Conservation (phyloP, 345 rosid genomes). For the Xanthoceras sorbifolium region DNA sequence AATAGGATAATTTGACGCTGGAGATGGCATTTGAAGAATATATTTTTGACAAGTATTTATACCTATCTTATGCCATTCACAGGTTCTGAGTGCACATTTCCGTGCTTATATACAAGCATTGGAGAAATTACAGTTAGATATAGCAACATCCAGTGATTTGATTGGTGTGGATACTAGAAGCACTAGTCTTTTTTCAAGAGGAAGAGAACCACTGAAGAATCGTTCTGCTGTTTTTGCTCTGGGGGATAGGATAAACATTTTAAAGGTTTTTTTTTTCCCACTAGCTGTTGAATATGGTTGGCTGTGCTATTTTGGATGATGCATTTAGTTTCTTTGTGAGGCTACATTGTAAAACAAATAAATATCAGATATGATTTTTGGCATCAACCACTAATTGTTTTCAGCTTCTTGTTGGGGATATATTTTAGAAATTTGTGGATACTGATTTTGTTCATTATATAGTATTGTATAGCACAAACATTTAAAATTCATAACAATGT, state of each 20-base stretch:
- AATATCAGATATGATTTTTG: constrained; percentile 8
- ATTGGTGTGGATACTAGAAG: constrained; percentile 97
- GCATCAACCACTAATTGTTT: constrained; percentile 10
- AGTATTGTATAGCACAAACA: not conserved
- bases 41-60: not conserved
- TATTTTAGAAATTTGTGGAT: not conserved
- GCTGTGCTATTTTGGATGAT: not conserved
- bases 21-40: not conserved
- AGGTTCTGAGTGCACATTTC: constrained; percentile 98
- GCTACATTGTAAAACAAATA: not conserved
- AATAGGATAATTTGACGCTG: not conserved
- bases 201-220: constrained; percentile 88
- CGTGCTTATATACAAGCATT: constrained; percentile 96
- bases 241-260: constrained; percentile 87
- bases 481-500: not conserved
- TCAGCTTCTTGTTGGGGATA: constrained; percentile 1
- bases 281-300: not conserved
- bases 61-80: constrained; percentile 32
- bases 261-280: constrained; percentile 57
- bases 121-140: constrained; percentile 95
- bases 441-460: not conserved
- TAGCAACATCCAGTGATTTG: constrained; percentile 87
- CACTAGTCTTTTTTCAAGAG: constrained; percentile 75
- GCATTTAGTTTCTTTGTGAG: not conserved
- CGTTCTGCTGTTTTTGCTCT: constrained; percentile 93